Conservation (phyloP, 768 basidiomycete species). For the Harrya chromipes region DNA sequence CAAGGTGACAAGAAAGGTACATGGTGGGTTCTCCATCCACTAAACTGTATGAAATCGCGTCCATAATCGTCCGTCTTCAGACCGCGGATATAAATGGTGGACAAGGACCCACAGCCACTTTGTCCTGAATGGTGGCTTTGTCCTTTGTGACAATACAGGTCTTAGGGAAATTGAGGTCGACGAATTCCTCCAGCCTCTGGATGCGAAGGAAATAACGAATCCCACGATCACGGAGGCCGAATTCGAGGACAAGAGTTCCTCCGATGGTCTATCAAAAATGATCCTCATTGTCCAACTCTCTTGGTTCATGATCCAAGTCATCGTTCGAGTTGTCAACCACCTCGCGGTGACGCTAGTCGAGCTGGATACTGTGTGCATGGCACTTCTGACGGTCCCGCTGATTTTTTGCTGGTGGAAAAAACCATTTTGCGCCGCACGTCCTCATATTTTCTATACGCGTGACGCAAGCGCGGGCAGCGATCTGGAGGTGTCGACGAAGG, state of each 20-base stretch:
- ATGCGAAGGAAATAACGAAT: not conserved
- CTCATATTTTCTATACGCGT: not conserved
- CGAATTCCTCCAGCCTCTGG: not conserved
- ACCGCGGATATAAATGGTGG: not conserved
- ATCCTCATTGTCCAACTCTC: not conserved
- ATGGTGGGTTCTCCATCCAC: not conserved
- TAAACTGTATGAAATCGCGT: too few relatives aligned
- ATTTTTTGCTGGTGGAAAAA: not conserved
- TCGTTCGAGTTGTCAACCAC: not conserved
- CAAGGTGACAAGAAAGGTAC: not conserved
- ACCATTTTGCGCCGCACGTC: not conserved
- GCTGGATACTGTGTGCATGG: not conserved
- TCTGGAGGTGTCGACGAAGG: not conserved
- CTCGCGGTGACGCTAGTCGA: not conserved
- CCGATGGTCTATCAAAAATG: not conserved
- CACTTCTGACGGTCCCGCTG: not conserved
- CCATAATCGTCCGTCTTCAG: not conserved
- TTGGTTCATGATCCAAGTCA: not conserved
- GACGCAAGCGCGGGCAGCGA: not conserved
- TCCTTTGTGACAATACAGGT: not conserved
- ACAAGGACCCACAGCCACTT: not conserved
- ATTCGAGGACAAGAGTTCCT: not conserved
- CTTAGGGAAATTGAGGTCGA: not conserved
- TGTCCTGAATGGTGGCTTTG: not conserved
- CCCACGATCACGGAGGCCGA: not conserved